Evolutionary conservation across 305 asterid species (phyloP), one percentile per base, ranked within the genome.

Genomic region (Solanum chacoense): DNA sequence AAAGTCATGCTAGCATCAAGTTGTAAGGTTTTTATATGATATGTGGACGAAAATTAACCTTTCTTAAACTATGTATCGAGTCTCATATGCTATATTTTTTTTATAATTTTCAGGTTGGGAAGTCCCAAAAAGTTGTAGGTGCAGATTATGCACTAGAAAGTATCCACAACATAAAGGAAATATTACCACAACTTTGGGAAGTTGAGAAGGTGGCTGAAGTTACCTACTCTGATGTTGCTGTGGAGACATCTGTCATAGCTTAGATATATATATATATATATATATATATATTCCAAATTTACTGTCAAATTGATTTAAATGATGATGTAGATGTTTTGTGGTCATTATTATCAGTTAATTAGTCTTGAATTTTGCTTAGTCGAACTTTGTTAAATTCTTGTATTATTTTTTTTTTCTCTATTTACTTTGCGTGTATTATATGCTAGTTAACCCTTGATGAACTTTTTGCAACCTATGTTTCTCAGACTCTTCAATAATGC

Each of bases 131-230:
- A 79, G 96, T 93, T 73, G 94, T 93, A 92, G 98, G 98, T 31
- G 96, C 98, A 69, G 99, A 97, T 92, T 96, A 95, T 67, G 98
- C 94, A 13, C 71, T 97, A 8, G 99, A 95, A 91, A 97, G 98
- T 92, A 96, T 97, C 76, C 98, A 95, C 85, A 95, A 97, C 91
- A 93, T 97, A 3, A 93, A 93, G 90, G 99, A 97, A 93, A 98
- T 98, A 14, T 91, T 96, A 32, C 98, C 99, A 14, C 95, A 96
- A 92, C 95, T 96, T 8, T 93, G 97, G 96, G 98, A 95, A 91
- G 89, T 90, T 16, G 95, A 94, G 63, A 95, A 91, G 84, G 86
- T 93, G 85, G 92, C 93, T 9, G 96, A 94, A 87, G 95, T 93
- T 78, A 93, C 85, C 90, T 95, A 92, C 90, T 88, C 92, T 10